A percentile compares a stretch with the other conserved stretches of the same genome.
Evolutionary conservation across 202 grass and related monocot species (phyloP).

Genomic region (Eragrostis tef): DNA sequence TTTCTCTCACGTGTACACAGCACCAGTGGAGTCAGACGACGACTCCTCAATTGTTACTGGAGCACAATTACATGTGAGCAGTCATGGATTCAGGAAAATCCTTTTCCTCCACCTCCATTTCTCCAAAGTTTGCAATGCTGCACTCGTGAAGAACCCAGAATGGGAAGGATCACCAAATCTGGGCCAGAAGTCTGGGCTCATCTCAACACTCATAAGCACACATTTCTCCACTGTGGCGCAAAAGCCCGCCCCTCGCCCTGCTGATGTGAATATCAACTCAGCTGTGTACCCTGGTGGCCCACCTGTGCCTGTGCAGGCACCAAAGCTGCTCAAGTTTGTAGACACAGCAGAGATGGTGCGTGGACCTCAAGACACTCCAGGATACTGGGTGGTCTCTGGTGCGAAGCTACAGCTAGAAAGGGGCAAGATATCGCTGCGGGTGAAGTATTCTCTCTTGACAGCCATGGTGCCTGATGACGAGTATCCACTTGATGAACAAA

Average conservation of each 20-base stretch:
- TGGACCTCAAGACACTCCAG: constrained; percentile 73
- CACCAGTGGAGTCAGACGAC: constrained; percentile 72
- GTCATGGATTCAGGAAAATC: constrained; percentile 76
- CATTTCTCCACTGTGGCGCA: constrained; percentile 71
- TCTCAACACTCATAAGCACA: constrained; percentile 88
- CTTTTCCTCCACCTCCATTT: constrained; percentile 73
- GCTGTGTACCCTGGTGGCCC: constrained; percentile 84
- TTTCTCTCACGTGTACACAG: constrained; percentile 89
- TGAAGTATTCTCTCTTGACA: constrained; percentile 39
- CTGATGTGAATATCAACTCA: constrained; percentile 89
- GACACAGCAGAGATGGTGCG: constrained; percentile 80
- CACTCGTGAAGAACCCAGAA: constrained; percentile 59
- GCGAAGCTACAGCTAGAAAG: constrained; percentile 86
- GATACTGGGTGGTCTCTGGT: constrained; percentile 92
- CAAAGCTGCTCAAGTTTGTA: constrained; percentile 85
- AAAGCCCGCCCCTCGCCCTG: constrained; percentile 58
- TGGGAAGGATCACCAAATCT: constrained; percentile 90
- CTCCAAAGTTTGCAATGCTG: constrained; percentile 61
- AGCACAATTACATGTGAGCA: constrained; percentile 69
- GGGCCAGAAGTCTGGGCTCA: constrained; percentile 82
- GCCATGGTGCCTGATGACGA: constrained; percentile 41
- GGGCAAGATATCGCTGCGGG: constrained; percentile 75
- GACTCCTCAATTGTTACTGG: constrained; percentile 73
- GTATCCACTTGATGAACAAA: constrained; percentile 44
- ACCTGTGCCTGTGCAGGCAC: constrained; percentile 69